Conservation (phyloP, 495 filamentous ascomycete genomes). For the Jackrogersella minutella region DNA sequence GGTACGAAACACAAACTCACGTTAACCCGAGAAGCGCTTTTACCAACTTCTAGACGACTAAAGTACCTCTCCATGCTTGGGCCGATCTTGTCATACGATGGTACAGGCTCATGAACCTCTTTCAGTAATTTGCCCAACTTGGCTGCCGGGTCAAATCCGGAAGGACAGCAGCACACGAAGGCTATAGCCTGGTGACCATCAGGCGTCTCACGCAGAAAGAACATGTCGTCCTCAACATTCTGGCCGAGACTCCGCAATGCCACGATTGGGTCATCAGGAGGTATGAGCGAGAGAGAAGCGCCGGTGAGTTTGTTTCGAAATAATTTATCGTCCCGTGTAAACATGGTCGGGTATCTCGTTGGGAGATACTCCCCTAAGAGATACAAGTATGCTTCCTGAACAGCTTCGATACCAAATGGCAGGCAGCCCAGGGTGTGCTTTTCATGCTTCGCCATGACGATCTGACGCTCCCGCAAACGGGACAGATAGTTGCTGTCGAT, state of each 20-base stretch:
- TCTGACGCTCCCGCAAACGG: constrained; percentile 62
- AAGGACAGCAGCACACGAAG: constrained; percentile 75
- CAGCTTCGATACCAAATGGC: constrained; percentile 55
- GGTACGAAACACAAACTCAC: constrained; percentile 40
- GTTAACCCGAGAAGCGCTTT: constrained; percentile 64
- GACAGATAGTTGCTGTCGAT: constrained; percentile 72
- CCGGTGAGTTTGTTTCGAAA: constrained; percentile 59
- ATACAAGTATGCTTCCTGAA: constrained; percentile 72
- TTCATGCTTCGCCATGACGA: constrained; percentile 58
- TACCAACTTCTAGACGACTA: constrained; percentile 61
- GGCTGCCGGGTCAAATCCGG: constrained; percentile 70
- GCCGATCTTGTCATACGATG: constrained; percentile 76
- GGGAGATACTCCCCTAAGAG: constrained; percentile 71
- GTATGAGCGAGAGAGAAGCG: constrained; percentile 51
- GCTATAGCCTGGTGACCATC: constrained; percentile 70
- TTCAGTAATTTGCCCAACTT: constrained; percentile 71
- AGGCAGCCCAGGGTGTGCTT: constrained; percentile 56
- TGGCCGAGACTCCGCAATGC: constrained; percentile 61
- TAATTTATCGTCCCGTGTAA: constrained; percentile 46
- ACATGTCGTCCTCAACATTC: constrained; percentile 78
- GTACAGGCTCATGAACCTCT: constrained; percentile 75
- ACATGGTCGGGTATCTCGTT: constrained; percentile 69
- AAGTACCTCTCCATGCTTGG: constrained; percentile 84
- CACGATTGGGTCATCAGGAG: constrained; percentile 35
- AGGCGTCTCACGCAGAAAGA: constrained; percentile 69